phyloP scores from a whole-genome alignment of 2,329 filamentous ascomycete species.

The Aspergillus terreus region DNA sequence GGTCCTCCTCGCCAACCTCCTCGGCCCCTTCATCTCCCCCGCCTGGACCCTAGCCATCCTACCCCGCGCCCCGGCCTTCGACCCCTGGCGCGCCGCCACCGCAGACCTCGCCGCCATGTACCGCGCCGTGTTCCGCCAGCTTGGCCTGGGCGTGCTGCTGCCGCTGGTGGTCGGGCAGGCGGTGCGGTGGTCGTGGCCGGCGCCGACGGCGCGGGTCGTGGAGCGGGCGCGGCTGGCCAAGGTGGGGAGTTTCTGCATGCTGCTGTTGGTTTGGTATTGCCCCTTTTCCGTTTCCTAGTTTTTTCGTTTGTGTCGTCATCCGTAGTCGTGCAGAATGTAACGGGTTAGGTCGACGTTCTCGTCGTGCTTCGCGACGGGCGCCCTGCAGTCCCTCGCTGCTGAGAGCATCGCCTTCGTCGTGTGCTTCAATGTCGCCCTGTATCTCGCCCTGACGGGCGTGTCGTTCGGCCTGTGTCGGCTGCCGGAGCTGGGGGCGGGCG shows the following conservation, averaged over 20 bases:
- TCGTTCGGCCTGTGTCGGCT: conserved; percentile 49
- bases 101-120: conserved; percentile 61
- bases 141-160: conserved; percentile 64
- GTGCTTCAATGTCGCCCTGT: conserved; percentile 64
- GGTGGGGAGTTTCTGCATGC: conserved; percentile 41
- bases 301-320: background rate
- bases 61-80: conserved; percentile 36
- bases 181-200: conserved; percentile 54
- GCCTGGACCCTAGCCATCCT: conserved; percentile 57
- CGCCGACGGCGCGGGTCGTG: conserved; percentile 37
- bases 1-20: conserved; percentile 66
- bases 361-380: conserved; percentile 57
- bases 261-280: conserved; percentile 55
- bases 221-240: conserved; percentile 53
- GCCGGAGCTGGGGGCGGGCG: conserved; percentile 11
- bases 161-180: conserved; percentile 62
- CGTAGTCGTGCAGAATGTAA: background rate
- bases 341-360: conserved; percentile 26
- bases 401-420: conserved; percentile 64
- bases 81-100: conserved; percentile 43
- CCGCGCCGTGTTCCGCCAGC: conserved; percentile 62
- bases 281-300: background rate
- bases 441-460: conserved; percentile 59
- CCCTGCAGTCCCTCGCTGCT: conserved; percentile 55
- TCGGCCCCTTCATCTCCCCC: conserved; percentile 65